phyloP scores from a whole-genome alignment of 2,329 filamentous ascomycete genomes.

The Phialocephala sp. region DNA sequence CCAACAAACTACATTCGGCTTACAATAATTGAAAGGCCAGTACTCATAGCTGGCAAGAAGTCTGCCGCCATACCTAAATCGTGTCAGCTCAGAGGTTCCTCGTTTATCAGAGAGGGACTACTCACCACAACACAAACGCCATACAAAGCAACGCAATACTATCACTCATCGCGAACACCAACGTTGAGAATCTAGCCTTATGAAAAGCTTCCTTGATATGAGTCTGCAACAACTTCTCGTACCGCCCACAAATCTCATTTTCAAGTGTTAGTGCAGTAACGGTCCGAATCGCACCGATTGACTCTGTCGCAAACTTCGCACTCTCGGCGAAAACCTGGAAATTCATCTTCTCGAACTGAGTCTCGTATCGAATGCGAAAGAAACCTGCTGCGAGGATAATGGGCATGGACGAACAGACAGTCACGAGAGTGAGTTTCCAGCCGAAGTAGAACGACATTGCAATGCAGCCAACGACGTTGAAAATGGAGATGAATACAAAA shows the following conservation, averaged over 20 bases:
- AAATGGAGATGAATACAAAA: conserved; percentile 65
- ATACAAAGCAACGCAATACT: conserved; percentile 61
- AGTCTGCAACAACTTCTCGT: conserved; percentile 51
- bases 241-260: conserved; percentile 57
- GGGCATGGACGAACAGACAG: conserved; percentile 62
- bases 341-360: conserved; percentile 62
- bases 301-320: conserved; percentile 67
- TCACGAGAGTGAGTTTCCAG: conserved; percentile 77
- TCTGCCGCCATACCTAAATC: conserved; percentile 51
- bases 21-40: conserved; percentile 32
- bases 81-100: neutral
- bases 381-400: conserved; percentile 52
- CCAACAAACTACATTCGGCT: neutral
- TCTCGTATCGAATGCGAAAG: conserved; percentile 56
- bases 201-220: conserved; percentile 55
- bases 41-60: conserved; percentile 47
- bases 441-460: conserved; percentile 73
- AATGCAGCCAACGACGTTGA: conserved; percentile 69
- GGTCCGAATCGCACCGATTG: conserved; percentile 54
- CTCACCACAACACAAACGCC: conserved; percentile 58
- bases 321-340: conserved; percentile 63
- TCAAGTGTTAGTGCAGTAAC: conserved; percentile 58
- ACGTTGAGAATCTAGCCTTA: conserved; percentile 53
- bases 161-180: conserved; percentile 60
- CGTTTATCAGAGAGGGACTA: neutral